Percentiles rank a stretch among this genome's conserved stretches.
These are phyloP conservation scores for Logfia minima DNA, from an alignment of 129 eudicot genomes.

Conservation along the genomic window DNA sequence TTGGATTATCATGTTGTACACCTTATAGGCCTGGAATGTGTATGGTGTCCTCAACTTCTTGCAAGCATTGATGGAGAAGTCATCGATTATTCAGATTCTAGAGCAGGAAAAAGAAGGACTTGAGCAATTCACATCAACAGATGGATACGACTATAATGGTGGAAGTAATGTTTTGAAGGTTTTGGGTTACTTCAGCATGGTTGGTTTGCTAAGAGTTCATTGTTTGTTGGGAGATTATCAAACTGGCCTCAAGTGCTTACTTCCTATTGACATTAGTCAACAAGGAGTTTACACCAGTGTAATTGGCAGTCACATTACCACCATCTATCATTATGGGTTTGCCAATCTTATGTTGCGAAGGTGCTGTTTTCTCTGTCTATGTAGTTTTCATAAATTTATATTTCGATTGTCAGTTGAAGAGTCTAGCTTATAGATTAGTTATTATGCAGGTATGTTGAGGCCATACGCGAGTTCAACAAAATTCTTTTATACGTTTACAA, in stretches of 20 bases:
- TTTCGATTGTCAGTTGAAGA: not conserved
- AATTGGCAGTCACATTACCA: constrained; percentile 86
- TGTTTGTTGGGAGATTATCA: constrained; percentile 96
- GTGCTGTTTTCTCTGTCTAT: constrained; percentile 27
- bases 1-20: not conserved
- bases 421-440: constrained; percentile 1
- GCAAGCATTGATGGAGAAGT: constrained; percentile 96
- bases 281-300: constrained; percentile 90
- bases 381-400: too few species aligned
- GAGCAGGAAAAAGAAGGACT: constrained; percentile 91
- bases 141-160: constrained; percentile 90
- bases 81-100: constrained; percentile 67
- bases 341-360: constrained; percentile 97
- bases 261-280: constrained; percentile 89
- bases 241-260: constrained; percentile 86
- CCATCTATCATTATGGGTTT: constrained; percentile 95
- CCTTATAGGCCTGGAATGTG: constrained; percentile 90
- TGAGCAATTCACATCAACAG: constrained; percentile 83
- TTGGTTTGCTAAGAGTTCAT: constrained; percentile 89
- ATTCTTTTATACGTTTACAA: constrained; percentile 81
- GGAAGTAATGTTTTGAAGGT: constrained; percentile 98
- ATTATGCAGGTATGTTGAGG: constrained; percentile 70
- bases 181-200: constrained; percentile 97
- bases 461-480: constrained; percentile 78
- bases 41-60: constrained; percentile 89